A percentile compares a stretch with the other conserved stretches of the same genome.
These are phyloP conservation scores for Metarhizium guizhouense DNA, from an alignment of 2,329 filamentous ascomycete genomes.

Conservation along the genomic window DNA sequence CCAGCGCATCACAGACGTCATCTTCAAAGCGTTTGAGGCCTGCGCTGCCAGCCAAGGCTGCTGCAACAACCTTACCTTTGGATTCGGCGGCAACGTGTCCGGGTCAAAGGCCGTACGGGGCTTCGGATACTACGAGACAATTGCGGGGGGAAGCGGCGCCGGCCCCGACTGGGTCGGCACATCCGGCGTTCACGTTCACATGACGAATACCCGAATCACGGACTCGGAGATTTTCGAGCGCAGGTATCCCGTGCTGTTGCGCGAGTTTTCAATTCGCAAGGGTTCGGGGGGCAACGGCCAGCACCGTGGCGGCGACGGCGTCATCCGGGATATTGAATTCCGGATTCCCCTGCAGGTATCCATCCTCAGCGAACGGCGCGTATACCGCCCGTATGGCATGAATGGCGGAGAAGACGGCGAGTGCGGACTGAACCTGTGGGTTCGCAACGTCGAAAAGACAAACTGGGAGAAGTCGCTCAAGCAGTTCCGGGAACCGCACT, in stretches of 20 bases:
- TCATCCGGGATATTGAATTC: constrained; percentile 72
- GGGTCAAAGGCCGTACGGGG: constrained; percentile 28
- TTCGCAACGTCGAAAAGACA: constrained; percentile 57
- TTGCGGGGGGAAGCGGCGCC: constrained; percentile 56
- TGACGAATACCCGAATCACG: constrained; percentile 77
- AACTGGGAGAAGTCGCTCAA: constrained; percentile 37
- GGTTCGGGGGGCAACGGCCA: constrained; percentile 58
- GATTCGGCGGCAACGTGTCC: constrained; percentile 46
- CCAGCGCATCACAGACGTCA: constrained; percentile 35
- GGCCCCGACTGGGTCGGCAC: constrained; percentile 43
- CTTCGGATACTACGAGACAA: constrained; percentile 53
- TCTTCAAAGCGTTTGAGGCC: constrained; percentile 63
- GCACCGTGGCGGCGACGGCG: constrained; percentile 63
- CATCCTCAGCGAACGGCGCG: constrained; percentile 69
- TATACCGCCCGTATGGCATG: constrained; percentile 59
- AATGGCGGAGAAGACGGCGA: constrained; percentile 71
- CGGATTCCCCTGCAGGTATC: constrained; percentile 67
- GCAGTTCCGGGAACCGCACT: constrained; percentile 24
- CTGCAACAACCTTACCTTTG: constrained; percentile 79
- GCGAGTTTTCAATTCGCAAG: constrained; percentile 57
- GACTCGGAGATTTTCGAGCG: constrained; percentile 36
- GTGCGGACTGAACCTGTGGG: constrained; percentile 82
- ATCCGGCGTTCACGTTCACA: constrained; percentile 35
- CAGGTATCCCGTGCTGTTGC: constrained; percentile 61
- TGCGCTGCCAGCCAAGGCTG: constrained; percentile 73